Base-by-base conservation (phyloP, 2,329 filamentous ascomycete species). In the Exophiala aquamarina region DNA sequence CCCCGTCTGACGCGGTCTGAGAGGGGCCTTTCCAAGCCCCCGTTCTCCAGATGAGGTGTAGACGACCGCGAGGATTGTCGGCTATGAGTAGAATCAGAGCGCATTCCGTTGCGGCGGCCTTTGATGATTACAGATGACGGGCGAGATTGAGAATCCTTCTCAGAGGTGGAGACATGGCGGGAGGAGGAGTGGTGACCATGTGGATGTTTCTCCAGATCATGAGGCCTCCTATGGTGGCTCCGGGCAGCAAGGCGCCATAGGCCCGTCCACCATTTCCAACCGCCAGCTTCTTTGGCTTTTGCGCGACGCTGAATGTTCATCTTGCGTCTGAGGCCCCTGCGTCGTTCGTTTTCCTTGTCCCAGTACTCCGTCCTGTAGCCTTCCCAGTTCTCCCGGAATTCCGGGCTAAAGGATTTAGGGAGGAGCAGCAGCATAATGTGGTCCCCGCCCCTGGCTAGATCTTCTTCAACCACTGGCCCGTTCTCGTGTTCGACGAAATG, bases 371-470 rank as follows among this genome's bases (percentile, higher is more conserved):
- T 84, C 43, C 93, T 81, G 68, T 94, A 98, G 13, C 92, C 77
- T 63, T 98, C 93, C 93, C 93, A 98, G 56, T 95, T 95, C 66
- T 97, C 91, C 15, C 93, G 81, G 63, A 98, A 98, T 37, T 89
- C 89, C 0, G 93, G 86, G 4, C 89, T 94, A 63, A 98, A 98
- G 0, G 91, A 90, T 65, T 98, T 98, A 1, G 93, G 89, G 9
- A 96, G 79, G 6, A 98, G 76, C 14, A 97, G 74, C 1, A 98
- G 78, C 67, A 95, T 93, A 59, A 98, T 85, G 63, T 92, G 87
- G 69, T 97, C 90, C 2, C 93, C 93, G 0, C 91, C 92, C 0
- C 88, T 83, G 1, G 89, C 86, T 34, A 98, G 77, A 62, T 97
- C 93, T 68, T 97, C 92, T 63, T 96, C 91, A 46, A 89, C 83